These are phyloP conservation scores for Eucalyptus erythrocorys DNA, from an alignment of 345 rosid genomes.

Conservation along the genomic window DNA sequence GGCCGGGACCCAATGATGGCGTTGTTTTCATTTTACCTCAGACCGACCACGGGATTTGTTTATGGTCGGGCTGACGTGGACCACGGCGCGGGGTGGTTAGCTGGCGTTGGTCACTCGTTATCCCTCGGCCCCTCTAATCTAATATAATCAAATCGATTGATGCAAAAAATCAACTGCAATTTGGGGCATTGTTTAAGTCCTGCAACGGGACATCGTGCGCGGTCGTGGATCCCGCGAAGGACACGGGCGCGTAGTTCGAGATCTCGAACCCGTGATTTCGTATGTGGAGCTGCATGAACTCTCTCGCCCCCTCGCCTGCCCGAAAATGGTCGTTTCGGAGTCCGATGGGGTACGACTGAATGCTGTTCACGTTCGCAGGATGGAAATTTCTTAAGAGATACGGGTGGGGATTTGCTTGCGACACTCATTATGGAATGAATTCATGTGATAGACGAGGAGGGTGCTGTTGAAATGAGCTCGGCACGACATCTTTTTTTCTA, in stretches of 20 bases:
- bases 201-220: not conserved
- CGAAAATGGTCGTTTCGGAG: not conserved
- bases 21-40: not conserved
- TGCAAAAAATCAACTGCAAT: not conserved
- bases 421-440: not conserved
- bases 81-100: not conserved
- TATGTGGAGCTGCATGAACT: not conserved
- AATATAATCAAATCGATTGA: not conserved
- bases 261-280: not conserved
- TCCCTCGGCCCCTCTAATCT: not conserved
- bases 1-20: conserved; percentile 2
- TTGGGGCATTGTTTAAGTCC: not conserved
- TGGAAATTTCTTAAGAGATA: not conserved
- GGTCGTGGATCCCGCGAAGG: not conserved
- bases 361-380: not conserved
- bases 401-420: not conserved
- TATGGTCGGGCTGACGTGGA: not conserved
- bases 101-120: not conserved
- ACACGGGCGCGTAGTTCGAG: not conserved
- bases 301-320: not conserved
- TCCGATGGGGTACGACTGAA: not conserved
- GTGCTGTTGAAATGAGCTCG: not conserved
- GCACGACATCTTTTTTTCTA: not conserved
- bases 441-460: not conserved
- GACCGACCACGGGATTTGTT: conserved; percentile 40